Conservation (phyloP, 2,329 filamentous ascomycete species). For the Penicillium sp. region DNA sequence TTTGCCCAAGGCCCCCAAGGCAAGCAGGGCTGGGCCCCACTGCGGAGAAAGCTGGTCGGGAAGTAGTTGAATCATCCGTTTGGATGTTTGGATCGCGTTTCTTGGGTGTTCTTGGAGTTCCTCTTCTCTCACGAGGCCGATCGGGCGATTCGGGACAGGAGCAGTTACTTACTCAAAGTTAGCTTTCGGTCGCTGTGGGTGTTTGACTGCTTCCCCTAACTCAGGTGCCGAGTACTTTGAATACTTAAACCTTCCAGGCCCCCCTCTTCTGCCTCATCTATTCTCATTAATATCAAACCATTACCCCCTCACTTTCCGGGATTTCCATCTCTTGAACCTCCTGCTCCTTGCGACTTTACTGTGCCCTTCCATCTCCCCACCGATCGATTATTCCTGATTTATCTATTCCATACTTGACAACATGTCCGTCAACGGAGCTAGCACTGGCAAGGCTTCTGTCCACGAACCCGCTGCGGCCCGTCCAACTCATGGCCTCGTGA, state of each 20-base stretch:
- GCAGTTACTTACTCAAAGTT: neutral
- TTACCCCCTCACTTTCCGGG: neutral
- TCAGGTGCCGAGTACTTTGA: too few species aligned
- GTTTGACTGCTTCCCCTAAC: neutral
- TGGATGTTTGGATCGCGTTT: neutral
- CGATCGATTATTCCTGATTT: neutral
- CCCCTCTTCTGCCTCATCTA: neutral
- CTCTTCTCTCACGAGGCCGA: neutral
- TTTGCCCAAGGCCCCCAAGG: neutral
- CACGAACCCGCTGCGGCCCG: conserved; percentile 41
- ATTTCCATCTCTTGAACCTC: neutral
- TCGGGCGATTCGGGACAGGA: neutral
- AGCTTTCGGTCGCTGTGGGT: neutral
- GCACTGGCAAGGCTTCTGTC: conserved; percentile 40
- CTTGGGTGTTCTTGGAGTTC: conserved; percentile 2
- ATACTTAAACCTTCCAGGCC: conserved; percentile 12
- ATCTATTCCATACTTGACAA: neutral
- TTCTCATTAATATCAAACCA: neutral
- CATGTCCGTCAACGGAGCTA: conserved; percentile 33
- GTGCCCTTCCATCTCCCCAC: neutral
- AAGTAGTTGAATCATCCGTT: neutral
- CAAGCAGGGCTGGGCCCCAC: conserved; percentile 6
- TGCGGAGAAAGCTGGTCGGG: conserved; percentile 19
- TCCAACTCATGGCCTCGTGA: conserved; percentile 57
- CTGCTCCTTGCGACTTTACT: neutral